Evolutionary conservation across 768 basidiomycete species (phyloP).

Genomic region (Suillus luteus): DNA sequence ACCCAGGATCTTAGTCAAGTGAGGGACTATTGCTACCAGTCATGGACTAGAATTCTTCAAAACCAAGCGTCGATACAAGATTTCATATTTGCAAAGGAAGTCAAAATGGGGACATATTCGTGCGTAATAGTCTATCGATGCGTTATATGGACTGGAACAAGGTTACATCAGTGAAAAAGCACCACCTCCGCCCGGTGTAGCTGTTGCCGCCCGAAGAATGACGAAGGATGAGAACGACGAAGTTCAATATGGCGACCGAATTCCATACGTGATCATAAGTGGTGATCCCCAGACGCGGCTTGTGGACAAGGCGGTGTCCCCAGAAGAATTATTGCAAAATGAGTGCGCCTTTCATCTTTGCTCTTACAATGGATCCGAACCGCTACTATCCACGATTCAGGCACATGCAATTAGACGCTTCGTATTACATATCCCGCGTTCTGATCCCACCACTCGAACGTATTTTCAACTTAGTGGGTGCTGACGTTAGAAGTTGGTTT

Average conservation of each 20-base stretch:
- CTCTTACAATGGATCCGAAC: background rate
- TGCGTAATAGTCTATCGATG: constrained; percentile 29
- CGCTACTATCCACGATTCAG: constrained; percentile 36
- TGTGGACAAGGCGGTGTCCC: constrained; percentile 75
- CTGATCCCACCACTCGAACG: constrained; percentile 90
- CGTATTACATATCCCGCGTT: constrained; percentile 85
- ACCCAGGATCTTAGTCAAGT: constrained; percentile 86
- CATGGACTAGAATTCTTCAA: constrained; percentile 84
- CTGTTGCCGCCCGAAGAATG: constrained; percentile 78
- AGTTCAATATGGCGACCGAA: constrained; percentile 89
- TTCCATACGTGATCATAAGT: constrained; percentile 84
- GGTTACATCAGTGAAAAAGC: constrained; percentile 65
- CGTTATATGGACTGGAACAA: background rate
- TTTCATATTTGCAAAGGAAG: constrained; percentile 94
- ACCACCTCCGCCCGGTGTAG: constrained; percentile 89
- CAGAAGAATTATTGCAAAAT: constrained; percentile 66
- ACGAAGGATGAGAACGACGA: constrained; percentile 78
- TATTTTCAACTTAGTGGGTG: constrained; percentile 89
- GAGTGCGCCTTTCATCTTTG: constrained; percentile 42
- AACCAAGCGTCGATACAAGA: constrained; percentile 85
- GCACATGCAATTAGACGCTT: constrained; percentile 74
- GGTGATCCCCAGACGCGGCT: constrained; percentile 65
- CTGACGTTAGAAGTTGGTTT: constrained; percentile 85
- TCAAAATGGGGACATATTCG: constrained; percentile 93
- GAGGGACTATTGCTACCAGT: constrained; percentile 82